phyloP scores from a whole-genome alignment of 306 rosid species.

The Cucurbita ficifolia region DNA sequence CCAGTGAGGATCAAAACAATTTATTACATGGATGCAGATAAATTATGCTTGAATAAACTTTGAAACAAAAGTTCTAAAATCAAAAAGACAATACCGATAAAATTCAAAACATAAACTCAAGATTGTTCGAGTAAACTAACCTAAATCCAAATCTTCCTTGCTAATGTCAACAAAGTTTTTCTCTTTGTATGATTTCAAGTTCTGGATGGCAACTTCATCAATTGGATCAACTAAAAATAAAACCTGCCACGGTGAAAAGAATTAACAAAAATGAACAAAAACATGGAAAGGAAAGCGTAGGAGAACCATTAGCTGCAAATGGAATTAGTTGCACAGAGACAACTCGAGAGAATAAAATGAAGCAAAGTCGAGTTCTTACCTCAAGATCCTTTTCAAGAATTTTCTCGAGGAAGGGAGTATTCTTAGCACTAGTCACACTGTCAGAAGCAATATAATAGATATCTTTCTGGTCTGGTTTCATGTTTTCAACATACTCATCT shows the following conservation, averaged over 20 bases:
- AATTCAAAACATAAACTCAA: background rate
- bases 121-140: conserved; percentile 21
- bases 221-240: conserved; percentile 89
- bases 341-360: background rate
- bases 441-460: conserved; percentile 82
- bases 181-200: conserved; percentile 79
- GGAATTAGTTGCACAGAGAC: background rate
- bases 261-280: background rate
- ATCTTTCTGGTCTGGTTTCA: conserved; percentile 94
- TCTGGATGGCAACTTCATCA: conserved; percentile 90
- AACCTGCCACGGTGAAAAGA: conserved; percentile 32
- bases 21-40: background rate
- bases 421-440: conserved; percentile 84
- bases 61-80: background rate
- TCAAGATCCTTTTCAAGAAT: conserved; percentile 68
- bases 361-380: conserved; percentile 20
- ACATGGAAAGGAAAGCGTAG: background rate
- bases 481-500: conserved; percentile 92
- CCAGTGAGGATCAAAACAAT: background rate
- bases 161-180: conserved; percentile 87
- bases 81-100: background rate
- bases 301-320: background rate
- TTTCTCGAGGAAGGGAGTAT: conserved; percentile 89
- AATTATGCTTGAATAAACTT: background rate
- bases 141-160: conserved; percentile 95